A percentile compares a stretch with the other conserved stretches of the same genome.
Conservation (phyloP, 2,329 filamentous ascomycete species). For the Claviceps sp. region DNA sequence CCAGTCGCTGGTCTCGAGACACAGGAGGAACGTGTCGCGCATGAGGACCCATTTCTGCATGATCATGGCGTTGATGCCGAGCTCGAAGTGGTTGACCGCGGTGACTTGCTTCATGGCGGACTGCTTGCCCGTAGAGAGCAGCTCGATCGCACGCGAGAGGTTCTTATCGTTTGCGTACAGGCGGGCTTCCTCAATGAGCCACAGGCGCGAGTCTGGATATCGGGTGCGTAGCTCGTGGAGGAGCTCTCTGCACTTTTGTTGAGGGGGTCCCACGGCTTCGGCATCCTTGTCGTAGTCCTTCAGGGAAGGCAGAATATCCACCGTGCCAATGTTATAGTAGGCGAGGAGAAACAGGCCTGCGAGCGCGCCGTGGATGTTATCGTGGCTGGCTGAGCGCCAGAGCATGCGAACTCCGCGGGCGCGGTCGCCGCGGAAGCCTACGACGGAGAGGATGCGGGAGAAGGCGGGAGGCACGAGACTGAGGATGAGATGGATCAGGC, state of each 20-base stretch:
- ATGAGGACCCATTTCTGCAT: conserved; percentile 63
- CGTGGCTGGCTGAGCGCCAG: conserved; percentile 76
- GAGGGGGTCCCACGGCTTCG: conserved; percentile 59
- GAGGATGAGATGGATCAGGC: conserved; percentile 72
- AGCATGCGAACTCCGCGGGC: conserved; percentile 71
- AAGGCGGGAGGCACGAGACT: conserved; percentile 89
- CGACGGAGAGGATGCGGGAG: conserved; percentile 69
- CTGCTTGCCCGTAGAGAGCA: conserved; percentile 45
- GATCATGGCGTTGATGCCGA: conserved; percentile 65
- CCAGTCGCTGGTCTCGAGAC: conserved; percentile 78
- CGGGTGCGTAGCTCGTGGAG: conserved; percentile 60
- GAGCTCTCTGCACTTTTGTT: conserved; percentile 50
- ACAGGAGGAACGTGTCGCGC: conserved; percentile 59
- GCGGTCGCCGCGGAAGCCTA: conserved; percentile 84
- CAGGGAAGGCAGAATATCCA: conserved; percentile 65
- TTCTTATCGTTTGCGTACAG: conserved; percentile 55
- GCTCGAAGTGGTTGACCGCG: conserved; percentile 75
- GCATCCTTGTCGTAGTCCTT: conserved; percentile 40
- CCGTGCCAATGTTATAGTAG: conserved; percentile 83
- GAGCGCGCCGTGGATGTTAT: conserved; percentile 87
- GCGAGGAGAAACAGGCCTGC: conserved; percentile 67
- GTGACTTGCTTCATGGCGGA: conserved; percentile 80
- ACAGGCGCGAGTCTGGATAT: conserved; percentile 73
- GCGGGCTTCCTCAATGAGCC: conserved; percentile 78
- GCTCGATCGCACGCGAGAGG: conserved; percentile 51